Percentiles rank a stretch among this genome's conserved stretches.
phyloP scores from a whole-genome alignment of 2,329 filamentous ascomycete species.

The Cladosporium sp. region DNA sequence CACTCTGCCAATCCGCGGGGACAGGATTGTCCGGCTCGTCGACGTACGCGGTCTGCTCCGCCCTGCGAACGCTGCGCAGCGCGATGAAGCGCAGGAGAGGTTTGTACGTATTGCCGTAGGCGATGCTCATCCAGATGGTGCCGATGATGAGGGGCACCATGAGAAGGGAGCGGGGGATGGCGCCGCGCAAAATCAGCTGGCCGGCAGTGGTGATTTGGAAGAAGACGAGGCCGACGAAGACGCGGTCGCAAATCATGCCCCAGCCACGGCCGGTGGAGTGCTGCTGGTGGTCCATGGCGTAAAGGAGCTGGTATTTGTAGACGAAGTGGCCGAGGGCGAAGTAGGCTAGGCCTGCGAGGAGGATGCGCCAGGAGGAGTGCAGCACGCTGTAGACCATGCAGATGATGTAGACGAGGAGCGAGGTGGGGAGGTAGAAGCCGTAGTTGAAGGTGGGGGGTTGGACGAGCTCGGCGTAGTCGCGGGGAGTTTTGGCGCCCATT shows the following conservation, averaged over 20 bases:
- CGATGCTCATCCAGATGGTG: conserved; percentile 86
- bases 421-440: conserved; percentile 90
- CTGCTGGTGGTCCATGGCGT: conserved; percentile 96
- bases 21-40: conserved; percentile 13
- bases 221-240: conserved; percentile 79
- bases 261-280: conserved; percentile 91
- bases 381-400: conserved; percentile 93
- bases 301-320: conserved; percentile 96
- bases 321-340: conserved; percentile 81
- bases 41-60: conserved; percentile 47
- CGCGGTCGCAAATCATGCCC: conserved; percentile 93
- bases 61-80: conserved; percentile 72
- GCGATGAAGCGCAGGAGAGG: conserved; percentile 92
- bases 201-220: conserved; percentile 92
- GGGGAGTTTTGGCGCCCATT: conserved; percentile 77
- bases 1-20: conserved; percentile 3
- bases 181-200: conserved; percentile 69
- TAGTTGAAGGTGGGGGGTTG: conserved; percentile 89
- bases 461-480: conserved; percentile 79
- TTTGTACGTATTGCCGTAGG: conserved; percentile 75
- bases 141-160: conserved; percentile 72
- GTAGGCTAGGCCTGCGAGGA: conserved; percentile 73
- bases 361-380: conserved; percentile 71
- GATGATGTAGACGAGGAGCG: conserved; percentile 88
- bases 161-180: conserved; percentile 67